A percentile compares a stretch with the other conserved stretches of the same genome.
These are phyloP conservation scores for Chaetoscypha palmicola DNA, from an alignment of 2,329 filamentous ascomycete genomes.

Conservation along the genomic window DNA sequence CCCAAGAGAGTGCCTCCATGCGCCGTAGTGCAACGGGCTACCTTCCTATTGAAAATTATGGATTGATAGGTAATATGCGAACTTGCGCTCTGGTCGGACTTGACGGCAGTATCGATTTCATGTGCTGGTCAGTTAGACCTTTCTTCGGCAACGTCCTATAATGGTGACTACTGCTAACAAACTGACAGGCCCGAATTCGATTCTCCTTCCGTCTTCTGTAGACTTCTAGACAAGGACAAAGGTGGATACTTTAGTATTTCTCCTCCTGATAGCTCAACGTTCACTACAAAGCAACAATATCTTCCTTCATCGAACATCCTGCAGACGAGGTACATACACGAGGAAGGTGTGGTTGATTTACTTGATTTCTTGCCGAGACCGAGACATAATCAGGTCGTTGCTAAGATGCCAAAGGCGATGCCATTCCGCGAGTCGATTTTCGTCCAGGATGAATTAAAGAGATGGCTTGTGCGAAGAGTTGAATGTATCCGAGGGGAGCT, in stretches of 20 bases:
- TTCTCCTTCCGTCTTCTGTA: constrained; percentile 68
- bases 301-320: constrained; percentile 68
- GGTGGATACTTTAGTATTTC: constrained; percentile 67
- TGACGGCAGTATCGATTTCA: constrained; percentile 67
- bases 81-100: constrained; percentile 71
- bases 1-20: not conserved
- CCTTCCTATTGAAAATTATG: constrained; percentile 63
- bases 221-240: constrained; percentile 66
- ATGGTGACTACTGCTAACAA: not conserved
- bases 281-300: constrained; percentile 72
- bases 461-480: constrained; percentile 63
- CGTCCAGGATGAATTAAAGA: constrained; percentile 57
- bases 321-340: constrained; percentile 70
- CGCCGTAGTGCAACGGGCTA: constrained; percentile 25
- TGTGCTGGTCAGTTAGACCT: constrained; percentile 58
- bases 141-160: not conserved
- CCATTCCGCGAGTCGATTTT: constrained; percentile 46
- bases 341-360: constrained; percentile 66
- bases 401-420: constrained; percentile 41
- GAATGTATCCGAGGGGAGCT: constrained; percentile 65
- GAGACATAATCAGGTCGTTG: constrained; percentile 47
- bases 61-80: constrained; percentile 74
- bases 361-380: constrained; percentile 72
- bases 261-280: constrained; percentile 43
- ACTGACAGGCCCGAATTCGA: constrained; percentile 64